These are phyloP conservation scores for Beauveria sp. DNA, from an alignment of 2,329 filamentous ascomycete species.

Conservation along the genomic window DNA sequence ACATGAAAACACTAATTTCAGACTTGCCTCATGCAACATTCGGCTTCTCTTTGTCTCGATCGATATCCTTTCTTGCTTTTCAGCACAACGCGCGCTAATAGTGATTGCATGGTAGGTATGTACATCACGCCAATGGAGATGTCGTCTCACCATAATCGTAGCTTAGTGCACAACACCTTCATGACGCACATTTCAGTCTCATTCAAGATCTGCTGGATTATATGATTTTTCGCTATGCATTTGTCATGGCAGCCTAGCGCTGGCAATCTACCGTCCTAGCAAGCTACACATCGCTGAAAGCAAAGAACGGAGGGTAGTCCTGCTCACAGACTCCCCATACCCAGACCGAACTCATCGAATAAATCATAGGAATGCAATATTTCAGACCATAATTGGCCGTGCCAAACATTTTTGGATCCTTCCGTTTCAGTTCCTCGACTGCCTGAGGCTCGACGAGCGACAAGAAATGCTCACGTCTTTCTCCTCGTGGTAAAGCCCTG, in stretches of 20 bases:
- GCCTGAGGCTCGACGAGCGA: constrained; percentile 49
- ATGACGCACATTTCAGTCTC: not conserved
- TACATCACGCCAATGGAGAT: not conserved
- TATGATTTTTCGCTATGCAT: not conserved
- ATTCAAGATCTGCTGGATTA: not conserved
- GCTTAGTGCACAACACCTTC: not conserved
- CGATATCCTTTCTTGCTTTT: no score
- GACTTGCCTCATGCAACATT: not conserved
- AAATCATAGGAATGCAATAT: constrained; percentile 26
- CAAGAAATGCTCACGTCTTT: constrained; percentile 42
- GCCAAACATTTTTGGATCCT: constrained; percentile 26
- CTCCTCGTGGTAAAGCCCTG: constrained; percentile 23
- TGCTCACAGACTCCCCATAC: constrained; percentile 28
- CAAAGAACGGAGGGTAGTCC: constrained; percentile 26
- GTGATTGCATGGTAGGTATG: not conserved
- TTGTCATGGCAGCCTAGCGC: not conserved
- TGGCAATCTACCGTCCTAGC: not conserved
- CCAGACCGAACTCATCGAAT: constrained; percentile 31
- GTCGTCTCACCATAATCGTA: not conserved
- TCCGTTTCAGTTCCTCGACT: constrained; percentile 36
- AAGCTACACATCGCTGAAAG: constrained; percentile 28
- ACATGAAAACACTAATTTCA: not conserved
- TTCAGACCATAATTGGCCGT: constrained; percentile 29
- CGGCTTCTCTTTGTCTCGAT: not conserved
- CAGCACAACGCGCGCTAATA: no score